Conservation (phyloP, 768 basidiomycete species). For the Phanerodontia chrysosporium region DNA sequence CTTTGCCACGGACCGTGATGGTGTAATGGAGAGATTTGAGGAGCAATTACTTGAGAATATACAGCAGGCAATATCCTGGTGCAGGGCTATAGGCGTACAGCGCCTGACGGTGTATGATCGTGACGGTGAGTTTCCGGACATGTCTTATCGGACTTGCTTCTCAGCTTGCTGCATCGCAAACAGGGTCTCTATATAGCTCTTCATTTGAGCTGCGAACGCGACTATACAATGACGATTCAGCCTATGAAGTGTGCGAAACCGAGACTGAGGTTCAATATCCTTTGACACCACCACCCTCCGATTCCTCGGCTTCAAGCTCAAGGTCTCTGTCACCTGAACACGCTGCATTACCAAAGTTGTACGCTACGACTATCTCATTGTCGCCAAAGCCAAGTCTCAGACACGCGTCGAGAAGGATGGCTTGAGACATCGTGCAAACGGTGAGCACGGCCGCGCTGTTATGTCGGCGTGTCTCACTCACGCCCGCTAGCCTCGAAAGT, state of each 20-base stretch:
- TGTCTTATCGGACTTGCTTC: conserved; percentile 15
- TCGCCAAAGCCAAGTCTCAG: conserved; percentile 6
- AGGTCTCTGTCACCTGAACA: conserved; percentile 53
- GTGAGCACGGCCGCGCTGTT: conserved; percentile 10
- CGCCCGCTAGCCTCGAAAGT: neutral
- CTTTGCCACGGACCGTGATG: conserved; percentile 43
- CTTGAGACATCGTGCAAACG: conserved; percentile 18
- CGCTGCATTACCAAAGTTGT: conserved; percentile 11
- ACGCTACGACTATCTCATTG: conserved; percentile 17
- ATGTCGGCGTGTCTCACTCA: neutral
- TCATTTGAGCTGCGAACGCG: conserved; percentile 37
- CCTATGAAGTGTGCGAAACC: conserved; percentile 19
- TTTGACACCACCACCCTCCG: conserved; percentile 74
- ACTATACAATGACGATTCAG: conserved; percentile 17
- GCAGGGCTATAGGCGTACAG: conserved; percentile 54
- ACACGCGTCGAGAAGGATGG: conserved; percentile 4
- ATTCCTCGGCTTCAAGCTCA: conserved; percentile 63
- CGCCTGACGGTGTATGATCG: conserved; percentile 71
- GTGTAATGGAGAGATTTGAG: conserved; percentile 32
- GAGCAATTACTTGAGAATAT: conserved; percentile 49
- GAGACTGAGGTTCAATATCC: conserved; percentile 66
- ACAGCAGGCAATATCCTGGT: conserved; percentile 54
- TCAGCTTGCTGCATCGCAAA: neutral
- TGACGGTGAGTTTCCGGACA: conserved; percentile 46
- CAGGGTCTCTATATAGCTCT: conserved; percentile 17